Evolutionary conservation across 768 basidiomycete species (phyloP).

Genomic region (Sarcomyxa edulis): DNA sequence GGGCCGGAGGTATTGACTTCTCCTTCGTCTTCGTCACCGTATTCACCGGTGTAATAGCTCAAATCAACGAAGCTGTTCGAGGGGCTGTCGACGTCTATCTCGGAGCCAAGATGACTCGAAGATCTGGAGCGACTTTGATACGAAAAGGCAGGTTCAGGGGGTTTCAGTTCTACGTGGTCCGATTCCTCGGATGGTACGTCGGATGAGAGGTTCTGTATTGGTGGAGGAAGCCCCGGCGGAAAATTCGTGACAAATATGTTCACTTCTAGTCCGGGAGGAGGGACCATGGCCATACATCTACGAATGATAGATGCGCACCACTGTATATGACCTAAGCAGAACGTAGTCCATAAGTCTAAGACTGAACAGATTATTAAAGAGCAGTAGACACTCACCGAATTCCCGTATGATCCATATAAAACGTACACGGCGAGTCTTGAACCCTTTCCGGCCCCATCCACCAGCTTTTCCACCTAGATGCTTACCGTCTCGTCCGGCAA

Average conservation of each 20-base stretch:
- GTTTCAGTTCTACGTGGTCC: not conserved
- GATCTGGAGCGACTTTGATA: conserved; percentile 1
- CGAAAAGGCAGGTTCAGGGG: conserved; percentile 1
- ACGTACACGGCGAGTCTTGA: conserved; percentile 48
- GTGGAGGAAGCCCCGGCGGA: not conserved
- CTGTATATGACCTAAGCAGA: conserved; percentile 60
- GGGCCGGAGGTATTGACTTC: conserved; percentile 20
- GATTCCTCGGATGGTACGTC: not conserved
- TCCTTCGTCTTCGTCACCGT: conserved; percentile 22
- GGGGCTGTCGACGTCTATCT: conserved; percentile 1
- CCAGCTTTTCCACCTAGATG: conserved; percentile 41
- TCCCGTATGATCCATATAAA: conserved; percentile 79
- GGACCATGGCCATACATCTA: conserved; percentile 54
- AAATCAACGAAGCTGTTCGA: conserved; percentile 23
- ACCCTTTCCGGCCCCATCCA: conserved; percentile 34
- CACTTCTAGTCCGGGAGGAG: conserved; percentile 45
- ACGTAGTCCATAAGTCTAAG: not conserved
- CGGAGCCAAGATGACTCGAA: not conserved
- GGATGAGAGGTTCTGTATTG: not conserved
- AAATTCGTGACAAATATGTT: conserved; percentile 73
- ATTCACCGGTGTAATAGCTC: conserved; percentile 34
- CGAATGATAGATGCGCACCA: conserved; percentile 70
- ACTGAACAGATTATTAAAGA: not conserved
- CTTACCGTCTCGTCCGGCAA: conserved; percentile 50
- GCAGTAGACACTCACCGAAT: conserved; percentile 47